Evolutionary conservation across 768 basidiomycete species (phyloP), one percentile per base, ranked within the genome.

Genomic region (Neoboletus subvelutipes): DNA sequence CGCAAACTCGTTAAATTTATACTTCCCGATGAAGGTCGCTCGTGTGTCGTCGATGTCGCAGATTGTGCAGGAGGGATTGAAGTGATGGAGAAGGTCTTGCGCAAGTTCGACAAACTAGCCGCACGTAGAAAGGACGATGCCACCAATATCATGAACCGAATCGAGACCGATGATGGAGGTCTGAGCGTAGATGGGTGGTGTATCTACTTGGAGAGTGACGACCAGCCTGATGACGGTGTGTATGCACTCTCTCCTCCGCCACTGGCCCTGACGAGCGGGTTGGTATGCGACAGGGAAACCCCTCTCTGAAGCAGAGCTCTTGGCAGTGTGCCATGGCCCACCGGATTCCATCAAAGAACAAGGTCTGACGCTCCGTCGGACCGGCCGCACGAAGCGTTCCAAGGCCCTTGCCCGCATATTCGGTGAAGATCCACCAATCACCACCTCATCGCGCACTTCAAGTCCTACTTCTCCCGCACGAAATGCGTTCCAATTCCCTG

Each of bases 161-260:
- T 82, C n/a, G 84, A 85, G 56, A 85, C 80, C 0, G 86, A 86
- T 34, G 88, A 91, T 31, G 88, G 87, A 0, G 87, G 86, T 0
- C 76, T 96, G 15, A 83, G 81, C 52, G 86, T 97, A 1, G 92
- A 94, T 62, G 93, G 94, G 2, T 97, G 93, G 92, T 90, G 85
- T 29, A 87, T 93, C 0, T 96, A 83, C 70, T 75, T 90, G 24
- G 88, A 90, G 67, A 81, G 78, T 5, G 74, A 75, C 5, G 68
- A 84, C 31, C 67, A 84, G 24, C 80, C 80, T 56, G 80, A 78
- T 10, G 72, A 75, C 59, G 80, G 84, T 86, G 63, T 58, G 82
- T 73, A 9, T 43, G 13, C 0, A 0, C 0, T 45, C 57, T 31
- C 22, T 31, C 41, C 26, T 43, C 34, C 15, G 0, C 39, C 31